Evolutionary conservation across 352 stramenopile species (phyloP).

Genomic region (Phytophthora gonapodyides): DNA sequence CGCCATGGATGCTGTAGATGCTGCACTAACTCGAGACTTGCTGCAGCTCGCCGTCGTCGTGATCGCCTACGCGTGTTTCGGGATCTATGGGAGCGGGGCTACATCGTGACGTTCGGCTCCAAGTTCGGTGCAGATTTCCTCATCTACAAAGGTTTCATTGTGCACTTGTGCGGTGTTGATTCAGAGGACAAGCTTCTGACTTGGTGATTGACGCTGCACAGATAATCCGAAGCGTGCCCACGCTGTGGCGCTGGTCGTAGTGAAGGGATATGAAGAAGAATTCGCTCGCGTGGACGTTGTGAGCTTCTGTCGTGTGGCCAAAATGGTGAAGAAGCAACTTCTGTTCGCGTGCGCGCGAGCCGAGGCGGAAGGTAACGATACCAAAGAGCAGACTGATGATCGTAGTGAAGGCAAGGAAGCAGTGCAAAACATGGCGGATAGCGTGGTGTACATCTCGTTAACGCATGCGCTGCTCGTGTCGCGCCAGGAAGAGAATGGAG

Average conservation of each 20-base stretch:
- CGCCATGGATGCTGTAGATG: background rate
- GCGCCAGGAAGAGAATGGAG: slow-evolving; percentile 35
- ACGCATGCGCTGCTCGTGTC: slow-evolving; percentile 61
- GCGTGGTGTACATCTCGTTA: slow-evolving; percentile 62
- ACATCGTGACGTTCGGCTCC: slow-evolving; percentile 70
- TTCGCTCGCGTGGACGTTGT: slow-evolving; percentile 60
- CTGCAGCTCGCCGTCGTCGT: slow-evolving; percentile 27
- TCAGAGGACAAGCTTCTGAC: background rate
- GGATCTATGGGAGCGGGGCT: slow-evolving; percentile 69
- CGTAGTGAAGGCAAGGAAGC: background rate
- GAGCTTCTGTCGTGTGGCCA: slow-evolving; percentile 67
- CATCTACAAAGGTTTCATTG: slow-evolving; percentile 63
- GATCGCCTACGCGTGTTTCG: slow-evolving; percentile 55
- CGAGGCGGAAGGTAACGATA: background rate
- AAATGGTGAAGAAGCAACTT: slow-evolving; percentile 78
- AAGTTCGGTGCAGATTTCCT: slow-evolving; percentile 88
- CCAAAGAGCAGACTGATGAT: slow-evolving; percentile 1
- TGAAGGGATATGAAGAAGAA: slow-evolving; percentile 46
- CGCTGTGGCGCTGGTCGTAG: slow-evolving; percentile 56
- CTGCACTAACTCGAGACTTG: background rate
- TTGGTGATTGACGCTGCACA: slow-evolving; percentile 10
- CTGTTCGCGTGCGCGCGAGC: slow-evolving; percentile 50
- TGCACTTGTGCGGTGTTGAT: background rate
- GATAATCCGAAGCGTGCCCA: slow-evolving; percentile 48
- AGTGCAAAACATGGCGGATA: background rate